Base-by-base conservation (phyloP, 257 asterid species). In the Solanum tarijense region DNA sequence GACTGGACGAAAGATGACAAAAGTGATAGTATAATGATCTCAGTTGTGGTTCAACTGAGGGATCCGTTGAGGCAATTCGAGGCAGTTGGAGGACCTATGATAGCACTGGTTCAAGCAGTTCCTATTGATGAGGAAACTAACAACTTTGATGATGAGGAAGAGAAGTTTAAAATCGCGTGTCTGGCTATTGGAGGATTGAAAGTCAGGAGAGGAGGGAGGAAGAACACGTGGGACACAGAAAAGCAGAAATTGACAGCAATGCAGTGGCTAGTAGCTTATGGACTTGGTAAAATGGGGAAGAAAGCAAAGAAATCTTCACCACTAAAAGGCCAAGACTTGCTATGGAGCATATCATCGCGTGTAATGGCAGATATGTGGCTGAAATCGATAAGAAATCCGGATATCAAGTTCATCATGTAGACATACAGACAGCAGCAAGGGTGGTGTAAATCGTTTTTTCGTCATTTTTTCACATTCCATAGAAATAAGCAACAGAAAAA, bases 291-390 rank as follows among this genome's bases (percentile, higher is more conserved):
- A 93, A 92, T 88, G 0, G 92, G 86, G 55, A 94, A 93, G 88
- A 96, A 89, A 89, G 95, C 13, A 82, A 82, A 94, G 38, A 96
- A 92, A 89, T 90, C 88, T 8, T 72, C 23, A 60, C 91, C 82
- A 5, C 58, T 89, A 12, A 91, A 90, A 87, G 95, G 94, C 16
- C 93, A 92, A 35, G 94, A 96, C 86, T 55, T 89, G 32, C 74
- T 96, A 11, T 97, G 98, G 98, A 97, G 98, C 94, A 85, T 94
- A 41, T 93, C 98, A 27, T 93, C 98, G 14, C 90, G 98, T 12
- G 90, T 94, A 27, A 93, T 96, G 97, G 98, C 98, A 2, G 98
- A 94, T 89, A 97, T 95, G 98, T 97, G 99, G 99, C 99, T 97
- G 87, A 96, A 96, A 84, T 92, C 96, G 23, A 96, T 96, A 73